Evolutionary conservation across 2,329 filamentous ascomycete genomes (phyloP).

Genomic region (Beauveria asiatica): DNA sequence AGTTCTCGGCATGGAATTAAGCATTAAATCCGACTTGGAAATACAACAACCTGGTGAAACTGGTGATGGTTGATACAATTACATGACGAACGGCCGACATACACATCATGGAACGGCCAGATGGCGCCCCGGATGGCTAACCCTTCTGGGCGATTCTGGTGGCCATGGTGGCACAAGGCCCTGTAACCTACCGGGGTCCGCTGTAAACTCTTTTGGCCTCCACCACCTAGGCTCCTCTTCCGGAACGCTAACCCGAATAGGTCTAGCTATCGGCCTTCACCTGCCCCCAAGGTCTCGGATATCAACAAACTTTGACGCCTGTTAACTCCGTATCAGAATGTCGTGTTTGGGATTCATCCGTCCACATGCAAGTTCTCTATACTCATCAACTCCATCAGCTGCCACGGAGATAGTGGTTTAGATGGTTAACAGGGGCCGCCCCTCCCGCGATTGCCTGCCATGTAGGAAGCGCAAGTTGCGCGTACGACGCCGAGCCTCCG

Average conservation of each 20-base stretch:
- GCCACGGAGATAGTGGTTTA: neutral
- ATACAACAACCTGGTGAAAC: neutral
- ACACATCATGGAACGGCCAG: neutral
- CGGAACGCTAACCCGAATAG: neutral
- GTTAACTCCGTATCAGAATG: neutral
- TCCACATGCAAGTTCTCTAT: neutral
- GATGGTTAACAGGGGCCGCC: conserved; percentile 18
- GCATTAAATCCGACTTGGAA: neutral
- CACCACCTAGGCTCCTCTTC: neutral
- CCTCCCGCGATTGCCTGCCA: conserved; percentile 18
- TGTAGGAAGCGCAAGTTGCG: conserved; percentile 19
- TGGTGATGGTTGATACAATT: neutral
- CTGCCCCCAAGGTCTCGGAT: neutral
- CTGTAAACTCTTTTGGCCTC: neutral
- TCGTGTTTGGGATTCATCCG: neutral
- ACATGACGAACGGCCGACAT: neutral
- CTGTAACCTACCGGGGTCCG: neutral
- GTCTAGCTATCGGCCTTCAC: neutral
- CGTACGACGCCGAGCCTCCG: conserved; percentile 6
- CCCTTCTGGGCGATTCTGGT: neutral
- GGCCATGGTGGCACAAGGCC: neutral
- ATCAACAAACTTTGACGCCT: neutral
- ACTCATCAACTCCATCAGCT: neutral
- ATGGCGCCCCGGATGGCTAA: conserved; percentile 11
- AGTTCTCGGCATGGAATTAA: neutral